Conservation (phyloP, 331 rosid genomes). For the Malus hybrid region DNA sequence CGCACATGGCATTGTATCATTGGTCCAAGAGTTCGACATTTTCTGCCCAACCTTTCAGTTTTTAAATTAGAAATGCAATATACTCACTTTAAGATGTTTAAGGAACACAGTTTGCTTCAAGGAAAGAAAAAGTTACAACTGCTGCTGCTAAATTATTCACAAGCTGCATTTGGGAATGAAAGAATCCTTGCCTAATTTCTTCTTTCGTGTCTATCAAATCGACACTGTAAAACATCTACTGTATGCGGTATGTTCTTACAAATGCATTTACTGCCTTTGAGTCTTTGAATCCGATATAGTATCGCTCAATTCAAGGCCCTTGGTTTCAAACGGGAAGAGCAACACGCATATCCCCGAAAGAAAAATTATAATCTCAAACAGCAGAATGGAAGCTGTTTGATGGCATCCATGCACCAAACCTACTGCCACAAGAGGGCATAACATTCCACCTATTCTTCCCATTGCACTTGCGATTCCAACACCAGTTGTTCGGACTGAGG, state of each 20-base stretch:
- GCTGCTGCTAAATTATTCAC: background rate
- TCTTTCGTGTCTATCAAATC: background rate
- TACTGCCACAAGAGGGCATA: conserved; percentile 87
- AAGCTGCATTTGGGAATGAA: background rate
- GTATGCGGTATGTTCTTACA: background rate
- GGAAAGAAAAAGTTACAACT: background rate
- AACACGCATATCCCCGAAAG: conserved; percentile 73
- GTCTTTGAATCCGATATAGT: conserved; percentile 14
- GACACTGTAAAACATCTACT: background rate
- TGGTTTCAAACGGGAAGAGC: conserved; percentile 82
- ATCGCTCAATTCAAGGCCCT: conserved; percentile 66
- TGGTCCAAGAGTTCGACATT: background rate
- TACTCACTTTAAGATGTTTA: background rate
- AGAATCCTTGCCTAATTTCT: background rate
- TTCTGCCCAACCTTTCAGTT: background rate
- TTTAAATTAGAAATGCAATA: background rate
- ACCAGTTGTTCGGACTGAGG: conserved; percentile 81
- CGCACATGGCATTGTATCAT: too few species aligned
- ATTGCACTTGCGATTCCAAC: conserved; percentile 86
- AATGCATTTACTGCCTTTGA: background rate
- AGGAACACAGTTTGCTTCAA: background rate
- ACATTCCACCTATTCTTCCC: conserved; percentile 89
- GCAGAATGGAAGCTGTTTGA: conserved; percentile 63
- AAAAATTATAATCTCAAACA: conserved; percentile 62
- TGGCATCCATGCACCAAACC: conserved; percentile 82